These are phyloP conservation scores for Tulasnella sp. DNA, from an alignment of 768 basidiomycete genomes.

Conservation along the genomic window DNA sequence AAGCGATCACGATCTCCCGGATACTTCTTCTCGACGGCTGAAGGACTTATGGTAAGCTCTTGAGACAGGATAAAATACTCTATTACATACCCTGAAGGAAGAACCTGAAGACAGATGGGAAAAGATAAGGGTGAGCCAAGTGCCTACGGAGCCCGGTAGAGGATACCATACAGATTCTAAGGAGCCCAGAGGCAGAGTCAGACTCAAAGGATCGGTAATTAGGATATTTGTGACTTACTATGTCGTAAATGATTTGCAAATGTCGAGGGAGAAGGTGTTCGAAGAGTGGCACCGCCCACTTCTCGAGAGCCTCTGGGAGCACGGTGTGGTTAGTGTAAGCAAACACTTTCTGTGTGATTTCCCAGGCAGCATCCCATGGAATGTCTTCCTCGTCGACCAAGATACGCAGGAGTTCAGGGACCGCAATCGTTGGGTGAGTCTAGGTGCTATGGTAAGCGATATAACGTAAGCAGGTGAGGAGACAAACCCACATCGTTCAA, in stretches of 20 bases:
- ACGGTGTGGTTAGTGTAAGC: conserved; percentile 97
- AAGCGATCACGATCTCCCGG: conserved; percentile 76
- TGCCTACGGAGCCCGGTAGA: conserved; percentile 19
- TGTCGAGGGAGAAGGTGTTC: conserved; percentile 80
- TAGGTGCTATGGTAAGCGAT: conserved; percentile 21
- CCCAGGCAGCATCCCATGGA: conserved; percentile 75
- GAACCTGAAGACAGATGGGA: conserved; percentile 27
- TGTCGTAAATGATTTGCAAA: conserved; percentile 86
- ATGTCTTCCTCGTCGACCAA: conserved; percentile 79
- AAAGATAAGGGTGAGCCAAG: neutral
- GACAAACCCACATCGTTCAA: conserved; percentile 67
- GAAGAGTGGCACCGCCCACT: conserved; percentile 84
- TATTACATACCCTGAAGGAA: conserved; percentile 67
- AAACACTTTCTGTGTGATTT: conserved; percentile 79
- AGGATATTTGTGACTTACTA: conserved; percentile 23
- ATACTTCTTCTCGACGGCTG: conserved; percentile 82
- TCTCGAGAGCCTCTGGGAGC: conserved; percentile 52
- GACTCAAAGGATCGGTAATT: neutral
- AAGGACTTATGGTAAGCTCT: conserved; percentile 28
- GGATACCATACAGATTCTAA: conserved; percentile 33
- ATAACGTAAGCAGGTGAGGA: neutral
- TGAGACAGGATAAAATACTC: neutral
- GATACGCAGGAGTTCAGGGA: conserved; percentile 90
- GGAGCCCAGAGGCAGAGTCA: neutral
- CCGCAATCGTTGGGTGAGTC: conserved; percentile 92